phyloP scores from a whole-genome alignment of 2,329 filamentous ascomycete species.

The Penicillium sp. region DNA sequence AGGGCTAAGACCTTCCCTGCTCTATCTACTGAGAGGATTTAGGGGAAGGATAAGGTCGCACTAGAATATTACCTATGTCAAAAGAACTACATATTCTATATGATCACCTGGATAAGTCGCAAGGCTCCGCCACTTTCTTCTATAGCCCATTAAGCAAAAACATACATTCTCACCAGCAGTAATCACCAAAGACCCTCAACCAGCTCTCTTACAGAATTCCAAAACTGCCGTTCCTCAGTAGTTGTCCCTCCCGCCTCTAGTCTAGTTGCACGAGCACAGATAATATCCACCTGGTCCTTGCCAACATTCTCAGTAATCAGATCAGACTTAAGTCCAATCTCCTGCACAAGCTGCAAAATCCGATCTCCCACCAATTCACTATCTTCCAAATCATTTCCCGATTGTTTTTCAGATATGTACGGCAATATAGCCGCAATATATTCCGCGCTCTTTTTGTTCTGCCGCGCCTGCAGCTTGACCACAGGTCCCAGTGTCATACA shows the following conservation, averaged over 20 bases:
- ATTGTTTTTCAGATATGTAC: neutral
- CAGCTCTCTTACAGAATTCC: neutral
- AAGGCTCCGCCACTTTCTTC: too few relatives aligned
- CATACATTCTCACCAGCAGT: too few relatives aligned
- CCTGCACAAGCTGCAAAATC: neutral
- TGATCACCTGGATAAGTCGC: too few relatives aligned
- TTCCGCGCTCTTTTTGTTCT: neutral
- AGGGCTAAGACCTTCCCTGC: too few relatives aligned
- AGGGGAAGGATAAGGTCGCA: too few relatives aligned
- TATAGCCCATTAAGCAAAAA: too few relatives aligned
- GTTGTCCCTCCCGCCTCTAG: neutral
- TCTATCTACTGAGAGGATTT: too few relatives aligned
- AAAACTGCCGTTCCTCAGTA: neutral
- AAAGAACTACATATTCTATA: too few relatives aligned
- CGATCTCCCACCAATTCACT: neutral
- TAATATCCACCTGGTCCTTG: neutral
- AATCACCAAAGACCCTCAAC: neutral
- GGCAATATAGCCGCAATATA: neutral
- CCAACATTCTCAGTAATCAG: neutral
- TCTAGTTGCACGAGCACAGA: neutral
- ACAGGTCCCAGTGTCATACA: neutral
- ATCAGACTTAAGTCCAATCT: neutral
- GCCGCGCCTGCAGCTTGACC: neutral
- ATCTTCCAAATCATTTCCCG: neutral
- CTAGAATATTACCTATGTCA: too few relatives aligned